These are phyloP conservation scores for Mycena indigotica DNA, from an alignment of 768 basidiomycete genomes.

Conservation along the genomic window DNA sequence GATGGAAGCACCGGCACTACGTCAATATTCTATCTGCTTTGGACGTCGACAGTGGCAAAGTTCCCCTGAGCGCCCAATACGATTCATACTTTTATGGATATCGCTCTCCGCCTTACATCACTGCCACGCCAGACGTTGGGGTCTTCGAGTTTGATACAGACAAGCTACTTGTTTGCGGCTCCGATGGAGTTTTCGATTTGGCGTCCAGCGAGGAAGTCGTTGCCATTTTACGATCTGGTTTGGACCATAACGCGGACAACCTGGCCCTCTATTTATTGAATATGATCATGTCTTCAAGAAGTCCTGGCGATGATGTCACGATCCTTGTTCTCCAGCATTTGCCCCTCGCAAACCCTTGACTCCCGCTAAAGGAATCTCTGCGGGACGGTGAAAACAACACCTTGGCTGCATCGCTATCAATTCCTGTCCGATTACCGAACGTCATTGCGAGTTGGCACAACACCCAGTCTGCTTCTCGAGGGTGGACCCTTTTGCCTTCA, in stretches of 20 bases:
- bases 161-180: slow-evolving; percentile 52
- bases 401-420: no score
- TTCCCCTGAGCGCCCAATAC: slow-evolving; percentile 40
- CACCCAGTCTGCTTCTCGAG: no score
- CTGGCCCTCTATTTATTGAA: slow-evolving; percentile 34
- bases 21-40: slow-evolving; percentile 37
- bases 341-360: no score
- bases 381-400: no score
- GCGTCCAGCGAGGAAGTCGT: slow-evolving; percentile 51
- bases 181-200: slow-evolving; percentile 60
- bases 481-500: no score
- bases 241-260: slow-evolving; percentile 24
- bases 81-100: slow-evolving; percentile 44
- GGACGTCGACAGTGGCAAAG: slow-evolving; percentile 32
- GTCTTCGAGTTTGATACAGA: slow-evolving; percentile 36
- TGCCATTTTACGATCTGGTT: slow-evolving; percentile 37
- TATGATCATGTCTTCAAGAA: slow-evolving; percentile 23
- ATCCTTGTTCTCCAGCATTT: slow-evolving; percentile 28
- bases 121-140: slow-evolving; percentile 52
- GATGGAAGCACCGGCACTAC: slow-evolving; percentile 34
- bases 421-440: no score
- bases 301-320: slow-evolving; percentile 40
- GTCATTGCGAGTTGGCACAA: no score
- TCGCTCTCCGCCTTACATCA: slow-evolving; percentile 62
- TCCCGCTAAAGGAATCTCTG: no score